phyloP scores from a whole-genome alignment of 352 stramenopile species.

The Pythium myriotylum region DNA sequence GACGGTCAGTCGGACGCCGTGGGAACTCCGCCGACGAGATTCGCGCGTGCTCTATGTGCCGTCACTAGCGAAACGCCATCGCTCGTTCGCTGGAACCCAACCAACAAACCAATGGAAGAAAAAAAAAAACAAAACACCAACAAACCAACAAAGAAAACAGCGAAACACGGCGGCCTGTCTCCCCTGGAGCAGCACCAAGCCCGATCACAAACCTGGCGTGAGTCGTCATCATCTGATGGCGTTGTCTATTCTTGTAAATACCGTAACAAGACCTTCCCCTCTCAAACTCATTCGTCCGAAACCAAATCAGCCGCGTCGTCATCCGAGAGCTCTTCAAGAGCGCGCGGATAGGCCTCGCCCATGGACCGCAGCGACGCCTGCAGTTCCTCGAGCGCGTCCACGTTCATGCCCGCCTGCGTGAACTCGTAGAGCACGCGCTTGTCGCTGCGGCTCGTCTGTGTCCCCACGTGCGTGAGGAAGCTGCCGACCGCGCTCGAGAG shows the following conservation, averaged over 20 bases:
- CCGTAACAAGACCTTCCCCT: neutral
- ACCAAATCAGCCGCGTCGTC: slow-evolving; percentile 11
- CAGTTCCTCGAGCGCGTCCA: slow-evolving; percentile 66
- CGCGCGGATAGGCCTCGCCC: slow-evolving; percentile 54
- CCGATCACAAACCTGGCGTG: neutral
- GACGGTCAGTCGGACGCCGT: slow-evolving; percentile 3
- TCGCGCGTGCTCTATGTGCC: neutral
- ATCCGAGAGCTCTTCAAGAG: too few species aligned
- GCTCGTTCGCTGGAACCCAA: too few species aligned
- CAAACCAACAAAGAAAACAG: neutral
- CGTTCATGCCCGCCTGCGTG: slow-evolving; percentile 69
- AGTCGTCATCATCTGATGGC: slow-evolving; percentile 12
- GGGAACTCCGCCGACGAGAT: neutral
- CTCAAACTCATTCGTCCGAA: slow-evolving; percentile 1
- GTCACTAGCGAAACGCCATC: too few species aligned
- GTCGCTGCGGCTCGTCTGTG: slow-evolving; percentile 41
- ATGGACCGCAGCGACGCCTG: slow-evolving; percentile 43
- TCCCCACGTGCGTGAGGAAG: slow-evolving; percentile 49
- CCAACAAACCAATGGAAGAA: too few species aligned
- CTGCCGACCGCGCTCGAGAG: slow-evolving; percentile 42
- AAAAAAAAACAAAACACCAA: neutral
- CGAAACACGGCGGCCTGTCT: too few species aligned
- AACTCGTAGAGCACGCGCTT: slow-evolving; percentile 78
- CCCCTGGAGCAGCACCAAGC: neutral
- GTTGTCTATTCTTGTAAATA: slow-evolving; percentile 24